phyloP scores from a whole-genome alignment of 148 eudicot genomes.

The Bassia scoparia region DNA sequence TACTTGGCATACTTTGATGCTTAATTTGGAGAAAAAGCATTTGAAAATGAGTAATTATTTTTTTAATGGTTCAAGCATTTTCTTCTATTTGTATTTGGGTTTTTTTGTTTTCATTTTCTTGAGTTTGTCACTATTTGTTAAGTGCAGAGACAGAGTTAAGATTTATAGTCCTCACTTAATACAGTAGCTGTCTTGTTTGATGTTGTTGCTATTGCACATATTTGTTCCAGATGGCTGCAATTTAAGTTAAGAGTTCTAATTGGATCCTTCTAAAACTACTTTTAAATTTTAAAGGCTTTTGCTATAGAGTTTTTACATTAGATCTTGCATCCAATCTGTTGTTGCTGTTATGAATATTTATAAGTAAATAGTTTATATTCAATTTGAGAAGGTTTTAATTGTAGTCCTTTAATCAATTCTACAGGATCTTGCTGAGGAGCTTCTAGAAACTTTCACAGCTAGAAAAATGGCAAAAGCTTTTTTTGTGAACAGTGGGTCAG shows the following conservation, averaged over 20 bases:
- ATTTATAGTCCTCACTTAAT: background rate
- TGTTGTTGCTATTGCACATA: background rate
- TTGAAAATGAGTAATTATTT: background rate
- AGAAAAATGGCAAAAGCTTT: conserved; percentile 80
- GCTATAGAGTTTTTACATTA: background rate
- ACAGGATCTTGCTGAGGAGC: conserved; percentile 96
- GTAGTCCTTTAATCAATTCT: conserved; percentile 14
- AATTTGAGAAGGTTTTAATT: background rate
- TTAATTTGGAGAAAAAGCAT: conserved; percentile 3
- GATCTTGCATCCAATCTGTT: background rate
- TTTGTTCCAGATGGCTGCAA: background rate
- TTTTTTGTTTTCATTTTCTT: background rate
- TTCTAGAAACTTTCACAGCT: conserved; percentile 66
- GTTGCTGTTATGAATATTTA: background rate
- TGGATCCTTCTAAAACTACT: background rate
- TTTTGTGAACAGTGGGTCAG: conserved; percentile 95
- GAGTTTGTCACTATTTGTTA: background rate
- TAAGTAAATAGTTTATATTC: background rate
- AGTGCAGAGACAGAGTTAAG: background rate
- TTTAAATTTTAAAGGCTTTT: background rate
- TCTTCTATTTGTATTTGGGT: background rate
- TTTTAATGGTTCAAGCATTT: background rate
- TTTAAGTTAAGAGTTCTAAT: too few relatives aligned
- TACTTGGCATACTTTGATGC: background rate
- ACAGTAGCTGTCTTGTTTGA: background rate